Evolutionary conservation across 192 early-diverging fungal genomes (phyloP).

Genomic region (Backusella parvicylindrica): DNA sequence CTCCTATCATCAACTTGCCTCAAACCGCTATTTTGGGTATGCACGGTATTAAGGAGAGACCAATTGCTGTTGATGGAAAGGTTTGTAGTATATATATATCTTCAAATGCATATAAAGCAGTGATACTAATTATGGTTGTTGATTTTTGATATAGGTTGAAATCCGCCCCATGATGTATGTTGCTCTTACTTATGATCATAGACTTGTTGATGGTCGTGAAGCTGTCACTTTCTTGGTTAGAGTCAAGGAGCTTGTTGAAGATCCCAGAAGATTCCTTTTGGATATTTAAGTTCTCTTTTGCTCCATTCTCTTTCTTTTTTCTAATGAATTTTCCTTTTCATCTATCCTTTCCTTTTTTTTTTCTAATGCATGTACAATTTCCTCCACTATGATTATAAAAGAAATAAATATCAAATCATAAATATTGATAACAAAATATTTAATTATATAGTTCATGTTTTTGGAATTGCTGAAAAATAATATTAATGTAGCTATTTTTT

Average conservation of each 20-base stretch:
- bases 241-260: slow-evolving; percentile 95
- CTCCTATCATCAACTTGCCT: slow-evolving; percentile 98
- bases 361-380: not conserved
- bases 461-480: too few species aligned
- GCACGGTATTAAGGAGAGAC: slow-evolving; percentile 97
- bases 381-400: not conserved
- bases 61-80: slow-evolving; percentile 89
- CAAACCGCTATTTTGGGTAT: slow-evolving; percentile 98
- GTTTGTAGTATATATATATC: not conserved
- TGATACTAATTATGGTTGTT: not conserved
- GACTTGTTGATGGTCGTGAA: slow-evolving; percentile 98
- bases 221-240: slow-evolving; percentile 98
- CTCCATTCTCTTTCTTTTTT: not conserved
- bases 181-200: slow-evolving; percentile 98
- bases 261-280: slow-evolving; percentile 88
- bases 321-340: not conserved
- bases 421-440: not conserved
- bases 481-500: too few species aligned
- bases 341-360: not conserved
- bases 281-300: slow-evolving; percentile 61
- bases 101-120: not conserved
- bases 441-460: too few species aligned
- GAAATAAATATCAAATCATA: not conserved
- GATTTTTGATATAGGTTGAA: slow-evolving; percentile 43
- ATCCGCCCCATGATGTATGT: slow-evolving; percentile 97